Evolutionary conservation across 306 rosid genomes (phyloP).

Genomic region (Quercus engelmannii): DNA sequence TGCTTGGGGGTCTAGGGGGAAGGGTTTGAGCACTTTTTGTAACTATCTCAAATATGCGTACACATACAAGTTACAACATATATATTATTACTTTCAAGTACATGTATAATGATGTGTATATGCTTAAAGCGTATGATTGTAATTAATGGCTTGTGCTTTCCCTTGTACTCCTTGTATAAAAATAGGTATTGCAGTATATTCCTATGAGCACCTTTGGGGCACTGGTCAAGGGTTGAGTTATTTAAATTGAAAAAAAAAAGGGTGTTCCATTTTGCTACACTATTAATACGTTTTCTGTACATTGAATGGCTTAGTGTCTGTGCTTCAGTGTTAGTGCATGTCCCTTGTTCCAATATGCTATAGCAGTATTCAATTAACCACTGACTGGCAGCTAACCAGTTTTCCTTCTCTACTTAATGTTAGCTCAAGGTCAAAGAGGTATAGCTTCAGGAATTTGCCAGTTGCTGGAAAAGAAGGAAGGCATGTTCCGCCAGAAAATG

Average conservation of each 20-base stretch:
- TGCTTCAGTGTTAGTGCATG: neutral
- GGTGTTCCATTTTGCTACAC: neutral
- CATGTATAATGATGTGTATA: neutral
- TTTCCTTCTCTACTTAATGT: constrained; percentile 17
- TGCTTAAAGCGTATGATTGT: neutral
- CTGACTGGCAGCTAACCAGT: constrained; percentile 6
- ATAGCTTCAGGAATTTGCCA: constrained; percentile 72
- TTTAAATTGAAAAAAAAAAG: neutral
- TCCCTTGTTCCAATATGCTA: neutral
- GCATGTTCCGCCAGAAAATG: constrained; percentile 97
- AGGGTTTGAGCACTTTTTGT: too few species aligned
- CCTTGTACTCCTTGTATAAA: neutral
- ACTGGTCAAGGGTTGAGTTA: neutral
- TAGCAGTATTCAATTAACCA: neutral
- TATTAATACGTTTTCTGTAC: neutral
- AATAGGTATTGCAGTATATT: neutral
- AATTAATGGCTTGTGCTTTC: neutral
- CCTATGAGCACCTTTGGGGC: neutral
- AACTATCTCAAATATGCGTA: too few species aligned
- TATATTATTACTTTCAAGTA: neutral
- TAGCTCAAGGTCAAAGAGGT: constrained; percentile 54
- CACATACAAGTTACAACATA: too few species aligned
- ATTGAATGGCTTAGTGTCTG: neutral
- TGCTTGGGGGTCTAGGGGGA: too few species aligned
- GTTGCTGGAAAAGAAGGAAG: constrained; percentile 93